phyloP scores from a whole-genome alignment of 441 rosid species.

The Macaranga tanarius region DNA sequence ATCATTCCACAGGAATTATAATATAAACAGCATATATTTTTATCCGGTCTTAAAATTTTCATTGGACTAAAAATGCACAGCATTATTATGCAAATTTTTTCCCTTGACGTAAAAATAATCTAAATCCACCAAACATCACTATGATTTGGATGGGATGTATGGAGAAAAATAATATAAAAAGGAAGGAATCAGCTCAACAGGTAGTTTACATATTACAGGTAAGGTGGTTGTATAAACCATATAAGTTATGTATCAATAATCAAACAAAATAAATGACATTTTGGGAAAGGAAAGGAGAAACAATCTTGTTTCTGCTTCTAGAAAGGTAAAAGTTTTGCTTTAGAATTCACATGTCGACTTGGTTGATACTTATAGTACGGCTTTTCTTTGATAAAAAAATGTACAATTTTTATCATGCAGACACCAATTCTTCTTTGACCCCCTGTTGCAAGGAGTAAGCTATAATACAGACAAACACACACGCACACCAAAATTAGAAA shows the following conservation, averaged over 20 bases:
- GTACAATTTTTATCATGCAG: no score
- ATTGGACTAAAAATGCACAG: neutral
- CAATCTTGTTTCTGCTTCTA: neutral
- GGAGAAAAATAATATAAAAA: neutral
- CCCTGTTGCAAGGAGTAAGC: neutral
- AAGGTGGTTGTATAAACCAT: neutral
- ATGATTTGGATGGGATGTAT: neutral
- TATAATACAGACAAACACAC: neutral
- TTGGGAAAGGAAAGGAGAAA: neutral
- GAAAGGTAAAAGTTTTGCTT: neutral
- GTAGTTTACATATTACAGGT: neutral
- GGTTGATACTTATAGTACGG: neutral
- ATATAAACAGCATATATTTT: neutral
- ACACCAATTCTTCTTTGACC: neutral
- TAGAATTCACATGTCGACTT: neutral
- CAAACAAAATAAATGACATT: neutral
- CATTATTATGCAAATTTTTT: neutral
- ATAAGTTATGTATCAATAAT: neutral
- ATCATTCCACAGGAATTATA: neutral
- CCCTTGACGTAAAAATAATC: neutral
- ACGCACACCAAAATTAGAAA: neutral
- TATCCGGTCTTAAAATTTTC: neutral
- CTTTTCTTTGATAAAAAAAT: neutral
- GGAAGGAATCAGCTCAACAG: neutral
- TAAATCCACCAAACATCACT: neutral